phyloP scores from a whole-genome alignment of 2,329 filamentous ascomycete species.

The Tetracladium maxilliforme region DNA sequence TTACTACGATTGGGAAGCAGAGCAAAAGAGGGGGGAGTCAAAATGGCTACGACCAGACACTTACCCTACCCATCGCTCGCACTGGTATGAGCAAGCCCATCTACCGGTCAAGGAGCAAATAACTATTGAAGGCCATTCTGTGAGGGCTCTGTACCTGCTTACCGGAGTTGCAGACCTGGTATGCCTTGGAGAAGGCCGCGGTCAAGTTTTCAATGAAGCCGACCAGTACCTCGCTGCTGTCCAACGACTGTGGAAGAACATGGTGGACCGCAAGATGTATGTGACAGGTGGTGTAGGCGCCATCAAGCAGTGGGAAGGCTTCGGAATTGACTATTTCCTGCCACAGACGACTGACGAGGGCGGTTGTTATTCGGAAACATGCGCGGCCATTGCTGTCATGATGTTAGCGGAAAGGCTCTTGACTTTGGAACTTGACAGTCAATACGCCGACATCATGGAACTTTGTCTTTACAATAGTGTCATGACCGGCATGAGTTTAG shows the following conservation, averaged over 20 bases:
- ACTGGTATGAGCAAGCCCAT: constrained; percentile 43
- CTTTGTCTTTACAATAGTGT: constrained; percentile 45
- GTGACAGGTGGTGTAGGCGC: constrained; percentile 45
- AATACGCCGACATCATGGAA: constrained; percentile 44
- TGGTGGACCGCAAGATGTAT: constrained; percentile 47
- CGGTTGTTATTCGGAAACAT: constrained; percentile 48
- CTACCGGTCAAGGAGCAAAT: constrained; percentile 35
- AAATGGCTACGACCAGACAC: constrained; percentile 22
- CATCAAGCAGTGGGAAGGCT: constrained; percentile 43
- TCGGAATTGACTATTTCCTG: constrained; percentile 42
- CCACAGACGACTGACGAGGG: constrained; percentile 44
- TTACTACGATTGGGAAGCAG: constrained; percentile 39
- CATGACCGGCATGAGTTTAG: constrained; percentile 38
- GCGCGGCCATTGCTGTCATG: constrained; percentile 42
- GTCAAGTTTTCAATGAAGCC: too few relatives aligned
- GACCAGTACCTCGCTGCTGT: constrained; percentile 22
- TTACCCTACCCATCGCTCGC: constrained; percentile 22
- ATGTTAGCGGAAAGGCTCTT: constrained; percentile 43
- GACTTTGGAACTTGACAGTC: constrained; percentile 30
- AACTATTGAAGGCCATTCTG: constrained; percentile 41
- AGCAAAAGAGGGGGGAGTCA: constrained; percentile 30
- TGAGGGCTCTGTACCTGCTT: constrained; percentile 44
- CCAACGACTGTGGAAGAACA: constrained; percentile 38
- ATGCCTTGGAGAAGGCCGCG: constrained; percentile 16
- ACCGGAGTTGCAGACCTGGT: constrained; percentile 41